These are phyloP conservation scores for Poteriospumella lacustris DNA, from an alignment of 108 stramenopile species.

Conservation along the genomic window DNA sequence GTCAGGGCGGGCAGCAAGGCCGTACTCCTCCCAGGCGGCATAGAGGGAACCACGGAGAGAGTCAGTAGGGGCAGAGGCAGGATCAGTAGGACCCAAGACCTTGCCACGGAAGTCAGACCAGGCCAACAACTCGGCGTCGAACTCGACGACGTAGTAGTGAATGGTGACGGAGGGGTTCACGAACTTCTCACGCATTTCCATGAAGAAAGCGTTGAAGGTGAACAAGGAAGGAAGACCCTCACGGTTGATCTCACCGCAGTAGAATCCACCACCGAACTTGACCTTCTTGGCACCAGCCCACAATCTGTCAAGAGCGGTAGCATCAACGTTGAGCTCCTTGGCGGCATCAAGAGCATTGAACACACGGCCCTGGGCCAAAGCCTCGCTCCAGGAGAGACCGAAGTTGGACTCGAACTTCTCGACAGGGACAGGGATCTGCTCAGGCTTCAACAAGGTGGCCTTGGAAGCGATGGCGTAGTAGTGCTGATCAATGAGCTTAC, in stretches of 20 bases:
- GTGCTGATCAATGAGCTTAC: conserved; percentile 85
- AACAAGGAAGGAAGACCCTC: conserved; percentile 53
- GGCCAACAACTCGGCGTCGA: conserved; percentile 62
- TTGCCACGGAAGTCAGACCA: conserved; percentile 76
- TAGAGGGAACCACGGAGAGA: conserved; percentile 70
- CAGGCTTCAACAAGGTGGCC: conserved; percentile 74
- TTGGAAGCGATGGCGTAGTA: conserved; percentile 88
- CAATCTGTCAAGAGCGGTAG: conserved; percentile 40
- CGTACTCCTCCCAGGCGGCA: conserved; percentile 57
- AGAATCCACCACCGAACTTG: conserved; percentile 90
- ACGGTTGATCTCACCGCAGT: conserved; percentile 64
- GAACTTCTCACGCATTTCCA: conserved; percentile 77
- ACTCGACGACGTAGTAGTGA: conserved; percentile 80
- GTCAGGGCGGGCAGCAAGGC: conserved; percentile 65
- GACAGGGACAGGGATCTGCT: conserved; percentile 69
- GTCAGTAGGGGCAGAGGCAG: conserved; percentile 64
- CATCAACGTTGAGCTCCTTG: conserved; percentile 63
- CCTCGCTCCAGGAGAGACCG: conserved; percentile 72
- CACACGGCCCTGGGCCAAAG: conserved; percentile 67
- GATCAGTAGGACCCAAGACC: conserved; percentile 78
- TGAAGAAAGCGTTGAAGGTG: conserved; percentile 91
- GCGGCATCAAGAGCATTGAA: conserved; percentile 83
- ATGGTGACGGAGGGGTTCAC: conserved; percentile 66
- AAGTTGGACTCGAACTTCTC: conserved; percentile 73
- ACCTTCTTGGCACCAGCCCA: conserved; percentile 38